A percentile compares a stretch with the other conserved stretches of the same genome.
Conservation (phyloP, 192 early-diverging fungal species). For the Obelidium mucronatum region DNA sequence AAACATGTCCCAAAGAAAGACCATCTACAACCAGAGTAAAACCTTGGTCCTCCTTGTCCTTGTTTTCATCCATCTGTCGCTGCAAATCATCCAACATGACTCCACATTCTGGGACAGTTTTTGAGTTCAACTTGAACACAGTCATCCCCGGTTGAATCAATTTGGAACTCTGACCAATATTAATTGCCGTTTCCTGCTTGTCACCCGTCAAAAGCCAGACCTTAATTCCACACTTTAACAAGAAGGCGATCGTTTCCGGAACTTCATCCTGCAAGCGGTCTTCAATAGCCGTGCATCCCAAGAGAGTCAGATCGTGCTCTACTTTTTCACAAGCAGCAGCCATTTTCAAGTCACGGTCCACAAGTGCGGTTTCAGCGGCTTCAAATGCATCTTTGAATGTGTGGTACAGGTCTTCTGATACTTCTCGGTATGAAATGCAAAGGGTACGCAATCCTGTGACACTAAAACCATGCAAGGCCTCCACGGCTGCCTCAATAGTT, state of each 20-base stretch:
- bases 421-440: constrained; percentile 73
- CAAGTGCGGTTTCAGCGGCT: constrained; percentile 73
- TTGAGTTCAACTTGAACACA: constrained; percentile 50
- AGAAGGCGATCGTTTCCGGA: constrained; percentile 67
- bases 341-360: constrained; percentile 61
- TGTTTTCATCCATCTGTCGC: constrained; percentile 27
- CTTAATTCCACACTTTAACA: constrained; percentile 57
- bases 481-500: constrained; percentile 35
- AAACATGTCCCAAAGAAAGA: constrained; percentile 78
- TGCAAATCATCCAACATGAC: constrained; percentile 39
- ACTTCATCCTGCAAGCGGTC: constrained; percentile 66
- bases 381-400: constrained; percentile 71
- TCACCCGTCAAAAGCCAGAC: constrained; percentile 71
- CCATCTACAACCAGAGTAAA: constrained; percentile 90
- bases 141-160: constrained; percentile 61
- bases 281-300: constrained; percentile 69
- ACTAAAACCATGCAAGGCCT: constrained; percentile 54
- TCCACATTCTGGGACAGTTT: constrained; percentile 33
- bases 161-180: constrained; percentile 61
- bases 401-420: constrained; percentile 70
- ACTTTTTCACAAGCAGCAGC: constrained; percentile 51
- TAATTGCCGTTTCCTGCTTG: constrained; percentile 71
- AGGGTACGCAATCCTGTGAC: constrained; percentile 81
- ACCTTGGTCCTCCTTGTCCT: neutral
- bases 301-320: constrained; percentile 53